These are phyloP conservation scores for Athelia psychrophila DNA, from an alignment of 1,284 basidiomycete genomes.

Conservation along the genomic window DNA sequence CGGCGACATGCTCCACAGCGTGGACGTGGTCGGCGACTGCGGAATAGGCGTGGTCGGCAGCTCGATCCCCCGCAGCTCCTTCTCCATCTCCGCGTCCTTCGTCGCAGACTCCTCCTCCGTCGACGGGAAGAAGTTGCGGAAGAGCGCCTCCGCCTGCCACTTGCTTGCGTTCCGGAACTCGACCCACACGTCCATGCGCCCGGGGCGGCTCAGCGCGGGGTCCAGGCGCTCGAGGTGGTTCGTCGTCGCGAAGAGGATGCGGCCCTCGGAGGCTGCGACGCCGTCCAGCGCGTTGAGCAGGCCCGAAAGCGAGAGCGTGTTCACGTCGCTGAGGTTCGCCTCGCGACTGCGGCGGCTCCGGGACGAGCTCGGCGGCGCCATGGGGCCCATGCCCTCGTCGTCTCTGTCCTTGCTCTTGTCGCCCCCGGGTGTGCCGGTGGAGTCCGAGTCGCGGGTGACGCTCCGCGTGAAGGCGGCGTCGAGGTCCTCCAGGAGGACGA, in stretches of 20 bases:
- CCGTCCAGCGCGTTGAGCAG: constrained; percentile 83
- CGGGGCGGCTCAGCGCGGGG: constrained; percentile 79
- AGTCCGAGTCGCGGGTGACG: constrained; percentile 54
- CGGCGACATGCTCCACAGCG: constrained; percentile 32
- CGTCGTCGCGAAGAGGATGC: constrained; percentile 81
- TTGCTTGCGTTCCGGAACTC: constrained; percentile 83
- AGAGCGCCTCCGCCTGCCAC: constrained; percentile 79
- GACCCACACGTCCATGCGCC: constrained; percentile 88
- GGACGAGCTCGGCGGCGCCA: constrained; percentile 18
- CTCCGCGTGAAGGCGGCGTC: constrained; percentile 81
- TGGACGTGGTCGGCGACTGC: constrained; percentile 15
- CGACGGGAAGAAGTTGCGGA: constrained; percentile 84
- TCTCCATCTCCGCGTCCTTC: constrained; percentile 23
- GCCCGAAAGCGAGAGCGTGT: constrained; percentile 78
- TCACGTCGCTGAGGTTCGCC: constrained; percentile 66
- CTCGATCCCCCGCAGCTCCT: constrained; percentile 47
- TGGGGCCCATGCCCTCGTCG: constrained; percentile 33
- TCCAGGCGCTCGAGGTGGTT: constrained; percentile 85
- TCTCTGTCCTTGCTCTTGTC: constrained; percentile 32
- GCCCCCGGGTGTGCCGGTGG: constrained; percentile 41
- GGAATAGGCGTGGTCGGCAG: constrained; percentile 35
- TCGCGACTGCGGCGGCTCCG: constrained; percentile 51
- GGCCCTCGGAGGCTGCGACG: constrained; percentile 81
- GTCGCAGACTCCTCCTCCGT: constrained; percentile 50
- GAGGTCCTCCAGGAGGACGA: constrained; percentile 81